Percentiles rank a stretch among this genome's conserved stretches.
Evolutionary conservation across 2,329 filamentous ascomycete species (phyloP).

Genomic region (Diaporthe sp.): DNA sequence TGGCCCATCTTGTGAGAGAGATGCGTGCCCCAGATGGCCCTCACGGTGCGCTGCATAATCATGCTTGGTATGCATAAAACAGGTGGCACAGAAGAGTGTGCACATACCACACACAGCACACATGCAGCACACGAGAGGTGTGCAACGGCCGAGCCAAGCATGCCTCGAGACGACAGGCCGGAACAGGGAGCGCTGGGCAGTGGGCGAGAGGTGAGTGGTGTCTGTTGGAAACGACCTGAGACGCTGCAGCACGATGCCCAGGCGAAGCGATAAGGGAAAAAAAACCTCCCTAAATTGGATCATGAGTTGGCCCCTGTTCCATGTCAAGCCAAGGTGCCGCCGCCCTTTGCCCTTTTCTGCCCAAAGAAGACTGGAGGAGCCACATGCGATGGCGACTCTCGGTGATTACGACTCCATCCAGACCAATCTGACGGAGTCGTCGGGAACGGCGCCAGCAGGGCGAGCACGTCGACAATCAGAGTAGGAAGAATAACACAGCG

Average conservation of each 20-base stretch:
- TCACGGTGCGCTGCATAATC: not conserved
- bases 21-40: not conserved
- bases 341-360: slow-evolving; percentile 26
- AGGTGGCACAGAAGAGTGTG: not conserved
- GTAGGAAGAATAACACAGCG: not conserved
- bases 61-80: slow-evolving; percentile 12
- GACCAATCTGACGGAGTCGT: slow-evolving; percentile 30
- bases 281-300: slow-evolving; percentile 22
- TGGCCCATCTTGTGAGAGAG: not conserved
- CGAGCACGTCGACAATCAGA: slow-evolving; percentile 6
- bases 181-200: not conserved
- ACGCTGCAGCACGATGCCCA: slow-evolving; percentile 20
- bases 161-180: not conserved
- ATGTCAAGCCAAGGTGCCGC: slow-evolving; percentile 10
- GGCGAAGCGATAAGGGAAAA: slow-evolving; percentile 15
- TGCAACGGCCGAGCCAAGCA: slow-evolving; percentile 15
- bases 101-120: no score
- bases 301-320: slow-evolving; percentile 22
- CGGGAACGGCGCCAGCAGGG: slow-evolving; percentile 12
- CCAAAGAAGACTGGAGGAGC: slow-evolving; percentile 6
- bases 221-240: slow-evolving; percentile 28
- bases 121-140: not conserved
- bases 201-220: slow-evolving; percentile 4
- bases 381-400: slow-evolving; percentile 31
- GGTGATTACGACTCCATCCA: slow-evolving; percentile 38